Base-by-base conservation (phyloP, 352 stramenopile genomes). In the Globisporangium takayamanum region DNA sequence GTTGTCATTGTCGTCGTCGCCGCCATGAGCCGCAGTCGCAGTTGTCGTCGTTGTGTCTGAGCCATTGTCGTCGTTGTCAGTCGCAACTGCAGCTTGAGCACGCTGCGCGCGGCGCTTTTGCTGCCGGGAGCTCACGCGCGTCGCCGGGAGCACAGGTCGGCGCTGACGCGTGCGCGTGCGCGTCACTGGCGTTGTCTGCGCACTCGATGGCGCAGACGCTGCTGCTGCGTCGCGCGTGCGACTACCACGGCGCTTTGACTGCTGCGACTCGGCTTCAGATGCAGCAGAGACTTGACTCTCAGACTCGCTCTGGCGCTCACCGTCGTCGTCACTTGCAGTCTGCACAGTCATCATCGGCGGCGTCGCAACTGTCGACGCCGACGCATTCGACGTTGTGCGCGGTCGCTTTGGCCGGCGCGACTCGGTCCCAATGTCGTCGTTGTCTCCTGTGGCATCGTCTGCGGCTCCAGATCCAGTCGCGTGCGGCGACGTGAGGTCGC, bases 61-160 rank as follows among this genome's bases (percentile, higher is more conserved):
- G 39, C 55, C 30, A 49, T 59, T 51, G 18, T 64, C 46, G n/a
- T 68, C 61, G 55, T 50, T 66, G 8, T 53, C 70, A 1, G 64
- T 52, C n/a, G 45, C 71, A 25, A 16, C 42, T 3, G 69, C 76
- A 15, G 72, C 76, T 22, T 74, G 69, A 2, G 72, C 74, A 20
- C 74, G 67, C 0, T 22, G 67, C 0, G 74, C 74, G 11, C 78
- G 67, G 8, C 76, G 70, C 49, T 88, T 89, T 47, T 80, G 69
- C 59, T 89, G 79, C 25, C 81, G 78, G 18, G 81, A 92, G 48
- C 81, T 92, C 37, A 60, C 67, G 28, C 81, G 74, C 36, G 81
- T 92, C 36, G 81, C 79, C 5, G 68, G 75, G 1, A 79, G 47
- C 14, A 80, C 62, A 0, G 74, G 70, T 3, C 76, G 73, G 10